Evolutionary conservation across 129 eudicot species (phyloP), one percentile per base, ranked within the genome.

Genomic region (Heracleum sosnowskyi): DNA sequence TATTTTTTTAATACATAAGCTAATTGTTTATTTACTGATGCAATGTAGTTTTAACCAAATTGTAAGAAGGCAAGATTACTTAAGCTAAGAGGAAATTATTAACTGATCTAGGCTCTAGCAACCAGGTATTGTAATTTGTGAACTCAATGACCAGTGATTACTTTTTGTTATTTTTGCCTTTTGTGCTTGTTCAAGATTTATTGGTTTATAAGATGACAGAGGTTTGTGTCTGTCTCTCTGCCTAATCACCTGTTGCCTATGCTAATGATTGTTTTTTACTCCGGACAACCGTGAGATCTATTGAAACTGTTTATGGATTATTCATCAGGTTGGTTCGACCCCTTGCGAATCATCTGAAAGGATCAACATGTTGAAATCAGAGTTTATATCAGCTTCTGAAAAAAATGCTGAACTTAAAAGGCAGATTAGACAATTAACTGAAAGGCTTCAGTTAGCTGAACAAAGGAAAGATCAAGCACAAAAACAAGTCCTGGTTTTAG

Each of bases 391-490:
- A 36, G 77, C 75, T 69, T 78, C 78, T 10, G 85, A 87, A 40
- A 84, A 82, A 51, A 84, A 82, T 71, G 85, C 85, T 0, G 77
- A 82, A 78, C 79, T 87, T 74, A 82, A 85, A 51, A 87, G 62
- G 83, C 84, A 87, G 73, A 49, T 84, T 4, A 74, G 81, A 75
- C 85, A 84, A 49, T 66, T 84, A 62, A 84, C 79, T 15, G 86
- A 84, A 60, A 87, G 81, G 81, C 84, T 87, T 41, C 81, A 78
- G 75, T 39, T 82, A 37, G 84, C 88, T 63, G 86, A 84, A 70
- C 91, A 84, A 49, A 79, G 83, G 53, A 77, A 79, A 66, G 86
- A 80, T 42, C 66, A 70, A 73, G 91, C 91, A 35, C 84, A 82
- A 79, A 78, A 87, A 55, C 83, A 87, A 70, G 81, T 84, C 4